Percentiles rank a stretch among this genome's conserved stretches.
Conservation (phyloP, 2,329 filamentous ascomycete species). For the Verticillium klebahnii region DNA sequence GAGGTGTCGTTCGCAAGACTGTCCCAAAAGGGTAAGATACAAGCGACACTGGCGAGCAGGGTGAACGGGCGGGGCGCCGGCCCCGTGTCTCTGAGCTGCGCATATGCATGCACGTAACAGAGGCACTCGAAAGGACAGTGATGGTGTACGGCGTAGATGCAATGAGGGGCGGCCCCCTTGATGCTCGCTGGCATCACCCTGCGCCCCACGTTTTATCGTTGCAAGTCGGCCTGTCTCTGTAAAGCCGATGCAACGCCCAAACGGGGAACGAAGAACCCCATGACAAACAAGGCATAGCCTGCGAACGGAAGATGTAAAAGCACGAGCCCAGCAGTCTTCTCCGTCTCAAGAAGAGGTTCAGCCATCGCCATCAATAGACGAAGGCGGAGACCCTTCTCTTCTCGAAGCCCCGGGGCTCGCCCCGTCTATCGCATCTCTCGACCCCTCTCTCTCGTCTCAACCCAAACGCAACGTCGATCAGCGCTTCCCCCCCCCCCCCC, state of each 20-base stretch:
- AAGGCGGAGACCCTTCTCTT: too few relatives aligned
- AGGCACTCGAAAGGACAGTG: background rate
- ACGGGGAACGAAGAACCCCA: background rate
- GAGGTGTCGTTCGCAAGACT: slow-evolving; percentile 15
- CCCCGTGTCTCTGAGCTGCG: background rate
- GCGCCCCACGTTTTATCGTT: background rate
- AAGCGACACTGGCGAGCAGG: background rate
- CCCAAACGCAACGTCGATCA: background rate
- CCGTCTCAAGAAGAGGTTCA: too few relatives aligned
- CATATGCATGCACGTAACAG: background rate
- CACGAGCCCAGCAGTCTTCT: too few relatives aligned
- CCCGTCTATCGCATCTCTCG: background rate
- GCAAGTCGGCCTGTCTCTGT: background rate
- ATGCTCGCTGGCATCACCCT: background rate
- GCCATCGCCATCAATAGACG: too few relatives aligned
- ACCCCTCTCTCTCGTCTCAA: background rate
- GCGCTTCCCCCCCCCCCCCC: too few relatives aligned
- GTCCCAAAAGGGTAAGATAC: slow-evolving; percentile 14
- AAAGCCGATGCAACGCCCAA: background rate
- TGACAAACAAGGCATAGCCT: background rate
- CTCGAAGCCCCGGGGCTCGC: too few relatives aligned
- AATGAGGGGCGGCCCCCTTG: background rate
- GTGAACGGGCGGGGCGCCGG: background rate
- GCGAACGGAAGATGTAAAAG: background rate
- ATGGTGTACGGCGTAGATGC: background rate